Conservation (phyloP, 106 monocot genomes). For the Triglochin maritima region DNA sequence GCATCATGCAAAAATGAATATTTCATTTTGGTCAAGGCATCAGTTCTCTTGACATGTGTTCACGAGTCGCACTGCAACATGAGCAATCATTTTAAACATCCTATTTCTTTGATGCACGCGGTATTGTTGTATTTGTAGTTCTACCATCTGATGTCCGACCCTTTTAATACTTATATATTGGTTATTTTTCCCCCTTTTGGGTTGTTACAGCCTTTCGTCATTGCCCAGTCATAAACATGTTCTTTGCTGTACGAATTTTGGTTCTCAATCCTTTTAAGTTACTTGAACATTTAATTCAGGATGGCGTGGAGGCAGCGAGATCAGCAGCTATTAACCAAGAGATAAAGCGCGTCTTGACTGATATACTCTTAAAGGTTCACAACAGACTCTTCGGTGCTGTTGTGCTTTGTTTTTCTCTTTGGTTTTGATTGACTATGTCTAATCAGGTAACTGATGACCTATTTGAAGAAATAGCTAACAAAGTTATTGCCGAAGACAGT, state of each 20-base stretch:
- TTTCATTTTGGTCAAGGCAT: too few relatives aligned
- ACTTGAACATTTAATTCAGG: constrained; percentile 4
- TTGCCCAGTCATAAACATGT: background rate
- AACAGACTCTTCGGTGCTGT: background rate
- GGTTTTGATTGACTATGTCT: background rate
- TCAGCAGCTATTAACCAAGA: constrained; percentile 26
- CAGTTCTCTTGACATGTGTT: too few relatives aligned
- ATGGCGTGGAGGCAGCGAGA: constrained; percentile 18
- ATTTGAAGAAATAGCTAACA: constrained; percentile 33
- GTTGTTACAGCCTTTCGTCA: background rate
- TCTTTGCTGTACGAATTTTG: background rate
- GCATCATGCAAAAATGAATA: too few relatives aligned
- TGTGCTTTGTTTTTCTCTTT: background rate
- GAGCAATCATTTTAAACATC: too few relatives aligned
- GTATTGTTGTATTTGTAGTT: too few relatives aligned
- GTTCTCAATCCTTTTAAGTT: background rate
- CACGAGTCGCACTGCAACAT: too few relatives aligned
- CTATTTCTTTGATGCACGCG: too few relatives aligned
- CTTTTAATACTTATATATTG: too few relatives aligned
- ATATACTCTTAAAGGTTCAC: constrained; percentile 24
- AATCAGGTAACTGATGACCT: constrained; percentile 26
- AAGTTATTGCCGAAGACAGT: constrained; percentile 24
- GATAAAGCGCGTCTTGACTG: constrained; percentile 28
- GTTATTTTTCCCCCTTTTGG: too few relatives aligned
- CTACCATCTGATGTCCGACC: too few relatives aligned